These are phyloP conservation scores for Elongisporangium prolatum DNA, from an alignment of 352 stramenopile genomes.

Conservation along the genomic window DNA sequence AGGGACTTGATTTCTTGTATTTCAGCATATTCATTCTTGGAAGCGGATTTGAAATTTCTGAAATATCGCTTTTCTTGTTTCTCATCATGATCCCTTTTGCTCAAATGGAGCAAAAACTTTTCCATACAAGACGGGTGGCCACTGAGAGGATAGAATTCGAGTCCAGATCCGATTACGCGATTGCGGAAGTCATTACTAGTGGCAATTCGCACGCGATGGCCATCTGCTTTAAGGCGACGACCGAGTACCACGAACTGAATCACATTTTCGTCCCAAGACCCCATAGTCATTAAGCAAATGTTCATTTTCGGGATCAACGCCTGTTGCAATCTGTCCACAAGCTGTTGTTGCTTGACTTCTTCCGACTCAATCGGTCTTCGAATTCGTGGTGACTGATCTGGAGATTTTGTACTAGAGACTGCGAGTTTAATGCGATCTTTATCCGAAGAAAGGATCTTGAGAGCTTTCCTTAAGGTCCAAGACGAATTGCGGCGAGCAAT, in stretches of 20 bases:
- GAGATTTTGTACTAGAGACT: background rate
- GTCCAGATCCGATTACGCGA: constrained; percentile 45
- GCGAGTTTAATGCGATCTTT: background rate
- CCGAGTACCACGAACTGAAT: constrained; percentile 77
- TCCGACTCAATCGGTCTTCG: background rate
- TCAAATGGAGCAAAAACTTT: constrained; percentile 41
- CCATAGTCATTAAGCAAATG: constrained; percentile 65
- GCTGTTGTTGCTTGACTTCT: constrained; percentile 19
- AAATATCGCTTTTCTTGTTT: constrained; percentile 4
- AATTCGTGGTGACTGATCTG: background rate
- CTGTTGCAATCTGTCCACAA: constrained; percentile 14
- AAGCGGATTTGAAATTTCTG: background rate
- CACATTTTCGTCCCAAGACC: constrained; percentile 64
- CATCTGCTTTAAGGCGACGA: constrained; percentile 59
- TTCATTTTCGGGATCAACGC: constrained; percentile 52
- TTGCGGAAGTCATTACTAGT: constrained; percentile 75
- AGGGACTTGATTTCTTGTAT: constrained; percentile 9
- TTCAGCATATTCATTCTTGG: background rate
- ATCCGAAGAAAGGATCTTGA: background rate
- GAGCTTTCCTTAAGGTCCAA: background rate
- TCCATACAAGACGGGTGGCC: constrained; percentile 38
- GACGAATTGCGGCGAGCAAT: constrained; percentile 24
- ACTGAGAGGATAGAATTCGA: constrained; percentile 71
- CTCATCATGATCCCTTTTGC: constrained; percentile 15
- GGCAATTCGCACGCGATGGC: constrained; percentile 89